Conservation (phyloP, 2,329 filamentous ascomycete species). For the Intubia oerlemansii region DNA sequence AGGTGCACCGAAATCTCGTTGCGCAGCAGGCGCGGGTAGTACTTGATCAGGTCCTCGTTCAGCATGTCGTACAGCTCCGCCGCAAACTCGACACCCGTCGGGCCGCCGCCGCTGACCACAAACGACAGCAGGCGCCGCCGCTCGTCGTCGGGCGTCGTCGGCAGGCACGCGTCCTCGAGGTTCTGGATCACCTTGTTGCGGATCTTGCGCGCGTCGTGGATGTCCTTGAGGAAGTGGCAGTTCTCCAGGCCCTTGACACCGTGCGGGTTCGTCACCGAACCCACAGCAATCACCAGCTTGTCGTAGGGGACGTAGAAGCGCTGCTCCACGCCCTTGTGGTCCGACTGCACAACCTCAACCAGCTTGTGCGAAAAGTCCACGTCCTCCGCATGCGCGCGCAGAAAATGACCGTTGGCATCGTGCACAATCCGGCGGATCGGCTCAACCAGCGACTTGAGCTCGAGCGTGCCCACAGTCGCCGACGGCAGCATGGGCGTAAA, state of each 20-base stretch:
- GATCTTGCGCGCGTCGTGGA: conserved; percentile 76
- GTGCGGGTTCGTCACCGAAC: conserved; percentile 82
- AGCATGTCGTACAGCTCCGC: conserved; percentile 90
- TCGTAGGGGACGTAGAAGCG: conserved; percentile 94
- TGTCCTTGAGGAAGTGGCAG: conserved; percentile 88
- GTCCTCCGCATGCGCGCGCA: conserved; percentile 70
- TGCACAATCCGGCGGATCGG: conserved; percentile 71
- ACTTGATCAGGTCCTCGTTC: conserved; percentile 71
- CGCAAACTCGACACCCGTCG: conserved; percentile 93
- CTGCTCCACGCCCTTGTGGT: conserved; percentile 47
- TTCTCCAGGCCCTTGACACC: conserved; percentile 89
- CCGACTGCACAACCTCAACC: conserved; percentile 62
- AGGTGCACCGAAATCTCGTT: conserved; percentile 97
- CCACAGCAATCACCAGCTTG: conserved; percentile 82
- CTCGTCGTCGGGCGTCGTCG: conserved; percentile 77
- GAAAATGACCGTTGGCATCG: conserved; percentile 65
- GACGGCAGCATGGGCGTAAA: conserved; percentile 97
- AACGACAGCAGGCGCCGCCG: conserved; percentile 76
- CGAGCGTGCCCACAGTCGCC: conserved; percentile 86
- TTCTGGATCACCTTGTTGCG: conserved; percentile 78
- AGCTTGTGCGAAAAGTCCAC: conserved; percentile 84
- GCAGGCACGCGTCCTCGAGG: conserved; percentile 77
- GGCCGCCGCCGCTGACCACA: conserved; percentile 85
- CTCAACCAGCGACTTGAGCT: conserved; percentile 78
- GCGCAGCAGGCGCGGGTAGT: conserved; percentile 75